phyloP scores from a whole-genome alignment of 2,329 filamentous ascomycete species.

The Xylariales sp. region DNA sequence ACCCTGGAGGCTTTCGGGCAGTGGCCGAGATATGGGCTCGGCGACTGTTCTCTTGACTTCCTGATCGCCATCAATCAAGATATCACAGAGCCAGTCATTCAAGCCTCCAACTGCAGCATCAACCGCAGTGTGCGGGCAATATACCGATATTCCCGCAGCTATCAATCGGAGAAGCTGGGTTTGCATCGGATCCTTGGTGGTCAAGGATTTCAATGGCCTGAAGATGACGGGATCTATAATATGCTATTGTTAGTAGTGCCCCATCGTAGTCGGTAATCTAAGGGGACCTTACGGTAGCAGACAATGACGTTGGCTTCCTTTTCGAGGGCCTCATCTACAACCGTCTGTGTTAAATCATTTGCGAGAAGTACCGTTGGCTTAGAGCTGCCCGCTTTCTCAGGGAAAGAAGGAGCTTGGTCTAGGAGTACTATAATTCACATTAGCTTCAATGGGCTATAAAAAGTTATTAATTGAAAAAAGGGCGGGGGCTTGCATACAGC shows the following conservation, averaged over 20 bases:
- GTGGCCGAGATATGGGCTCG: slow-evolving; percentile 56
- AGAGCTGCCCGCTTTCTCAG: slow-evolving; percentile 54
- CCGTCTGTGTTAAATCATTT: slow-evolving; percentile 88
- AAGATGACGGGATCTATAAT: slow-evolving; percentile 92
- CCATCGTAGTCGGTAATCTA: neutral
- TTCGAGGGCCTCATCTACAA: slow-evolving; percentile 88
- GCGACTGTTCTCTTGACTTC: slow-evolving; percentile 56
- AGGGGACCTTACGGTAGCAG: slow-evolving; percentile 76
- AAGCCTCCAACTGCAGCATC: slow-evolving; percentile 87
- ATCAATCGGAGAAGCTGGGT: slow-evolving; percentile 83
- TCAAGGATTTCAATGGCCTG: slow-evolving; percentile 88
- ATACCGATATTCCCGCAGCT: slow-evolving; percentile 90
- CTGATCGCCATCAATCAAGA: slow-evolving; percentile 69
- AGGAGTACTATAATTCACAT: slow-evolving; percentile 57
- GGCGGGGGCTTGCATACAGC: slow-evolving; percentile 56
- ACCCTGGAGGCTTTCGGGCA: slow-evolving; percentile 57
- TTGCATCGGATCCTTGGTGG: slow-evolving; percentile 86
- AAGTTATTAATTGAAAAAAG: neutral
- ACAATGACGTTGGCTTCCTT: slow-evolving; percentile 82
- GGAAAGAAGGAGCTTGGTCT: slow-evolving; percentile 67
- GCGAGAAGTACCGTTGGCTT: slow-evolving; percentile 67
- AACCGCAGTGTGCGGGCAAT: slow-evolving; percentile 94
- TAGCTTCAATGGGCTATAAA: neutral
- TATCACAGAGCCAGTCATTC: slow-evolving; percentile 93
- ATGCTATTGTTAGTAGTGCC: slow-evolving; percentile 18